phyloP scores from a whole-genome alignment of 495 filamentous ascomycete species.

The Parmelia sp. region DNA sequence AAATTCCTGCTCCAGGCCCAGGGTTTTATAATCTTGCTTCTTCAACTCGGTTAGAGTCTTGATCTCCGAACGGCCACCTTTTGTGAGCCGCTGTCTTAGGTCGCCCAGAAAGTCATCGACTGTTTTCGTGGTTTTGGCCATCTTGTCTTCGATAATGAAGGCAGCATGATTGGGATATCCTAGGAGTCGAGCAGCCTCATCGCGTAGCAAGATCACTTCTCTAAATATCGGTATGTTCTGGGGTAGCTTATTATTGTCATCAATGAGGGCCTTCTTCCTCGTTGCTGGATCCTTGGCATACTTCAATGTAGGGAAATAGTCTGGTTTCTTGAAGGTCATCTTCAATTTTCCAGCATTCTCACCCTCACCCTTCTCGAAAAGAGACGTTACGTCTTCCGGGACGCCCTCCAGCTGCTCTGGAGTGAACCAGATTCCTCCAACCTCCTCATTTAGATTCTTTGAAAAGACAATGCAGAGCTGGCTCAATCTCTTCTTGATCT shows the following conservation, averaged over 20 bases:
- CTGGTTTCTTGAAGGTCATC: slow-evolving; percentile 66
- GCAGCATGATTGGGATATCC: slow-evolving; percentile 90
- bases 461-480: slow-evolving; percentile 60
- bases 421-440: slow-evolving; percentile 61
- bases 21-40: slow-evolving; percentile 61
- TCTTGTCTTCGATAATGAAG: slow-evolving; percentile 90
- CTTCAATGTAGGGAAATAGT: slow-evolving; percentile 59
- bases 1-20: slow-evolving; percentile 46
- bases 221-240: slow-evolving; percentile 79
- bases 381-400: slow-evolving; percentile 54
- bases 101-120: slow-evolving; percentile 81
- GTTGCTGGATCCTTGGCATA: slow-evolving; percentile 54
- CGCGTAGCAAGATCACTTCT: slow-evolving; percentile 79
- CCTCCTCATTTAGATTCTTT: slow-evolving; percentile 65
- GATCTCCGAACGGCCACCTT: slow-evolving; percentile 74
- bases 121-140: slow-evolving; percentile 87
- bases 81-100: slow-evolving; percentile 63
- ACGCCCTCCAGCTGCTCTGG: slow-evolving; percentile 56
- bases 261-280: slow-evolving; percentile 51
- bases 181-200: slow-evolving; percentile 85
- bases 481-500: slow-evolving; percentile 64
- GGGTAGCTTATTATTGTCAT: slow-evolving; percentile 77
- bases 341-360: slow-evolving; percentile 60
- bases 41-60: slow-evolving; percentile 68
- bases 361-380: slow-evolving; percentile 63